These are phyloP conservation scores for Exserohilum turcica DNA, from an alignment of 2,329 filamentous ascomycete genomes.

Conservation along the genomic window DNA sequence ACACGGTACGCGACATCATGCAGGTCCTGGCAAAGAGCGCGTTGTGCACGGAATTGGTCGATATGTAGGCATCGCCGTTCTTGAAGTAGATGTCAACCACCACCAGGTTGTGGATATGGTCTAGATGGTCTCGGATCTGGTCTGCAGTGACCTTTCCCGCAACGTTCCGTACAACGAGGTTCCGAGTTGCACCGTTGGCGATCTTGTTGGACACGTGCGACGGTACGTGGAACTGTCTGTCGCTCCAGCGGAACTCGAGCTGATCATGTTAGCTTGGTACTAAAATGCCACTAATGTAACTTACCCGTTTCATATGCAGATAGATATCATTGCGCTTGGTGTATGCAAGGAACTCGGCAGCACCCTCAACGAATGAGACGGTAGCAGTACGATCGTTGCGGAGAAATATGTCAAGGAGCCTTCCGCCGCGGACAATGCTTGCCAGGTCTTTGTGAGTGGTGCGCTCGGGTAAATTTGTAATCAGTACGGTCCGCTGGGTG, in stretches of 20 bases:
- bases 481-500: conserved; percentile 62
- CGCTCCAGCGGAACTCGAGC: conserved; percentile 72
- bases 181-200: conserved; percentile 70
- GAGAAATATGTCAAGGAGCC: conserved; percentile 70
- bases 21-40: conserved; percentile 77
- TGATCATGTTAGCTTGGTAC: conserved; percentile 41
- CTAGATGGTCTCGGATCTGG: conserved; percentile 71
- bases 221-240: conserved; percentile 70
- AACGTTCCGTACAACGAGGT: conserved; percentile 69
- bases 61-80: conserved; percentile 67
- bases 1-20: conserved; percentile 71
- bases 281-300: conserved; percentile 28
- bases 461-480: conserved; percentile 66
- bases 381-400: conserved; percentile 65
- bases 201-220: conserved; percentile 69
- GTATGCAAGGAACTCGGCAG: conserved; percentile 66
- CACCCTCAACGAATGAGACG: conserved; percentile 71
- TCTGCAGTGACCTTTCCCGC: conserved; percentile 64
- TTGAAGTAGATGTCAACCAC: conserved; percentile 68
- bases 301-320: conserved; percentile 69
- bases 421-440: conserved; percentile 69
- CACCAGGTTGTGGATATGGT: conserved; percentile 80
- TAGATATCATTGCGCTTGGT: conserved; percentile 69
- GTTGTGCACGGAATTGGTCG: conserved; percentile 76
- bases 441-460: conserved; percentile 70